Conservation (phyloP, 768 basidiomycete species). For the Lactarius akahatsu region DNA sequence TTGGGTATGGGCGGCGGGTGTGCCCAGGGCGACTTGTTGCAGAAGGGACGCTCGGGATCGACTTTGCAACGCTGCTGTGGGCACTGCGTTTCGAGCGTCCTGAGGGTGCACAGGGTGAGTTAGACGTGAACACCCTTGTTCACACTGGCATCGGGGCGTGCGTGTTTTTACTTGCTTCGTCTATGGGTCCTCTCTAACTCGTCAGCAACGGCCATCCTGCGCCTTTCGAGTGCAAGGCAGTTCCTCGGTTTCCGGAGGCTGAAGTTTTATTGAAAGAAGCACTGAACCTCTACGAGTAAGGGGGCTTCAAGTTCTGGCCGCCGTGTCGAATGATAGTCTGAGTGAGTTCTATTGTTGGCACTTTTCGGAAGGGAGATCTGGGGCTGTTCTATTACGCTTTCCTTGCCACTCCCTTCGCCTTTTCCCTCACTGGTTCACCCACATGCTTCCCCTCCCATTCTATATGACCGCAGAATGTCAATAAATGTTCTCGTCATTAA, state of each 20-base stretch:
- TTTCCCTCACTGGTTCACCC: background rate
- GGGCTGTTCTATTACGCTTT: background rate
- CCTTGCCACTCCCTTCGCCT: background rate
- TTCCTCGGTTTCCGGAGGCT: conserved; percentile 14
- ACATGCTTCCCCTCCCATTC: background rate
- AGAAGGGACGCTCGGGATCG: background rate
- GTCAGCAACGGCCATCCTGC: background rate
- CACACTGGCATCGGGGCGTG: background rate
- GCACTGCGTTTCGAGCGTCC: background rate
- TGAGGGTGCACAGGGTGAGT: background rate
- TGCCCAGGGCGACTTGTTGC: background rate
- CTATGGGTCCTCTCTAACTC: background rate
- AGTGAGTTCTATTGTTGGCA: background rate
- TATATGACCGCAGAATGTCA: background rate
- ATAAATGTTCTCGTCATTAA: background rate
- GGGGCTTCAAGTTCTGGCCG: no score
- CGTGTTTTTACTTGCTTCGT: background rate
- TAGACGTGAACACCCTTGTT: background rate
- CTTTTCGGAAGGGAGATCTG: background rate
- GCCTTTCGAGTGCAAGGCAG: conserved; percentile 5
- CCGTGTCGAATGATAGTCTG: background rate
- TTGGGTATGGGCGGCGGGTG: background rate
- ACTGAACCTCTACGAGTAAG: background rate
- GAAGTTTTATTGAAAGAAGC: background rate
- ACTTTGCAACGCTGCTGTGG: conserved; percentile 10